Evolutionary conservation across 352 stramenopile genomes (phyloP).

Genomic region (Phytophthora pisi): DNA sequence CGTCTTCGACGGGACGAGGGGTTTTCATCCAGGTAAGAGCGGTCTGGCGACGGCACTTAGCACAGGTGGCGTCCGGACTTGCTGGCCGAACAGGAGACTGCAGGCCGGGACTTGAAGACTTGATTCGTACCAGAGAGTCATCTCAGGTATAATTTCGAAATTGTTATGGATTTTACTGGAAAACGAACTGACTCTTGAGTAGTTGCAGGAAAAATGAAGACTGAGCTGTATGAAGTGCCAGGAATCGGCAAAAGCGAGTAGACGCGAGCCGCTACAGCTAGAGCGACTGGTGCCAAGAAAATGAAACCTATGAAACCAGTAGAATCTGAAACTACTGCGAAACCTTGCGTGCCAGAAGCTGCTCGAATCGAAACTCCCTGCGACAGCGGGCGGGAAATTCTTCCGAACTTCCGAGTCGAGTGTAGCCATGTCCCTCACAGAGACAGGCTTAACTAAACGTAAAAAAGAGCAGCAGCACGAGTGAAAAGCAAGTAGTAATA

Average conservation of each 20-base stretch:
- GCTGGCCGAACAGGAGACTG: neutral
- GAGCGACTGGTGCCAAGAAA: too few relatives aligned
- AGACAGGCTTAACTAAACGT: too few relatives aligned
- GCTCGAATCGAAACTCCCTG: too few relatives aligned
- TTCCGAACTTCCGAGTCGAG: too few relatives aligned
- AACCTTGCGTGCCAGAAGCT: too few relatives aligned
- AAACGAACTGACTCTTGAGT: slow-evolving; percentile 1
- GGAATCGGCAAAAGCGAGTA: neutral
- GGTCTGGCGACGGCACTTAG: neutral
- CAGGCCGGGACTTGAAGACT: neutral
- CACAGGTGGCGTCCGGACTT: neutral
- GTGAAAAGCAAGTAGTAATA: too few relatives aligned
- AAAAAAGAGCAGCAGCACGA: too few relatives aligned
- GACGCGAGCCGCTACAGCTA: too few relatives aligned
- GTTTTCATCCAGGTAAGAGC: neutral
- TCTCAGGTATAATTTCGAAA: slow-evolving; percentile 4
- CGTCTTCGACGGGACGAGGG: neutral
- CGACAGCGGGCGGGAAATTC: neutral
- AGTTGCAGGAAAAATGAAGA: neutral
- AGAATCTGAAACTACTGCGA: too few relatives aligned
- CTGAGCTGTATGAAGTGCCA: slow-evolving; percentile 1
- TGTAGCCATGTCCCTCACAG: neutral
- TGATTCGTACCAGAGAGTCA: neutral
- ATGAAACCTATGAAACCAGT: too few relatives aligned
- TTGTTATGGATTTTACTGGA: neutral